Evolutionary conservation across 306 rosid species (phyloP).

Genomic region (Betula pendula): DNA sequence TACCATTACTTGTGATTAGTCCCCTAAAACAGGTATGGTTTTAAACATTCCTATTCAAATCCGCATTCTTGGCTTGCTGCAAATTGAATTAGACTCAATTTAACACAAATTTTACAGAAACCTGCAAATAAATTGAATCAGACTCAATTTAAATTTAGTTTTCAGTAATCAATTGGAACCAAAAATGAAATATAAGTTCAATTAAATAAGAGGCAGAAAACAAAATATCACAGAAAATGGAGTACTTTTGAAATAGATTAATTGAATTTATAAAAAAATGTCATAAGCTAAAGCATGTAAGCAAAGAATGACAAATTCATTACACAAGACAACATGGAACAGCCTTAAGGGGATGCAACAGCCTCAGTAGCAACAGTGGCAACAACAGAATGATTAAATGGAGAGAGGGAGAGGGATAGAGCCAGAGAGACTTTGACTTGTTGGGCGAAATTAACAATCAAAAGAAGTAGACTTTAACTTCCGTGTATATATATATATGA

Average conservation of each 20-base stretch:
- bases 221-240: not conserved
- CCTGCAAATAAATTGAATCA: conserved; percentile 15
- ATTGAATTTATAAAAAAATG: too few relatives aligned
- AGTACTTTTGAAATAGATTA: too few relatives aligned
- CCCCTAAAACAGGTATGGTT: not conserved
- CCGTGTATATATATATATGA: too few relatives aligned
- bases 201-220: too few relatives aligned
- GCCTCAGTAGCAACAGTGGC: not conserved
- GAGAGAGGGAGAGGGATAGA: not conserved
- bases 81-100: conserved; percentile 32
- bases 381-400: not conserved
- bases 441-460: too few relatives aligned
- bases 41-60: not conserved
- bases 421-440: too few relatives aligned
- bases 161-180: not conserved
- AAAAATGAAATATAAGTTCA: not conserved
- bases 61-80: conserved; percentile 77
- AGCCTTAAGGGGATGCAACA: too few relatives aligned
- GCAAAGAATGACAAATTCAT: not conserved
- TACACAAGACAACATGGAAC: not conserved
- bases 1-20: not conserved
- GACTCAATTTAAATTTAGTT: not conserved
- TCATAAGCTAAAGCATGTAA: too few relatives aligned
- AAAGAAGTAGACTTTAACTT: not conserved
- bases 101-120: conserved; percentile 24